Percentiles rank a stretch among this genome's conserved stretches.
Evolutionary conservation across 2,329 filamentous ascomycete species (phyloP).

Genomic region (Coniella vitis): DNA sequence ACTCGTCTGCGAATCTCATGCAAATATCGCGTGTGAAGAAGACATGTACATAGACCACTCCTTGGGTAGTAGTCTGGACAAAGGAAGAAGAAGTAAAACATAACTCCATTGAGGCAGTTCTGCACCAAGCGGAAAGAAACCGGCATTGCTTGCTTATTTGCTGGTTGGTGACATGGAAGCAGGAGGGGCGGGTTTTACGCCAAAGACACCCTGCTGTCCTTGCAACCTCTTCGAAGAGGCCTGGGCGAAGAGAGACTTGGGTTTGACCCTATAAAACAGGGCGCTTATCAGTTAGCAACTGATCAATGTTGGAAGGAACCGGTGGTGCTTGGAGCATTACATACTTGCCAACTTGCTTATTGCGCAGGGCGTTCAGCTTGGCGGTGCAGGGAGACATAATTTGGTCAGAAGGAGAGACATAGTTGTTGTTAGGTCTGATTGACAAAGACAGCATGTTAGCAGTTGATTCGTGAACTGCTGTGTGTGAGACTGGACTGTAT

Average conservation of each 20-base stretch:
- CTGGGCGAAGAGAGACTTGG: constrained; percentile 61
- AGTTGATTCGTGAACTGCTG: background rate
- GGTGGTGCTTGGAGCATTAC: constrained; percentile 23
- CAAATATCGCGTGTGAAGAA: background rate
- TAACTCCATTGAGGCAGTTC: background rate
- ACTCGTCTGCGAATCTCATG: background rate
- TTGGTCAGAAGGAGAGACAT: constrained; percentile 79
- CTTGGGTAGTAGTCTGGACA: constrained; percentile 1
- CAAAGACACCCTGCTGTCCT: constrained; percentile 35
- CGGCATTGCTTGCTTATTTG: background rate
- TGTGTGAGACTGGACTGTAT: background rate
- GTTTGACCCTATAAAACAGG: constrained; percentile 47
- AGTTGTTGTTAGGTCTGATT: constrained; percentile 27
- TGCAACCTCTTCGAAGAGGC: constrained; percentile 56
- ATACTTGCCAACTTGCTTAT: constrained; percentile 73
- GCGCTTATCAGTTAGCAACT: too few relatives aligned
- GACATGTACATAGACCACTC: background rate
- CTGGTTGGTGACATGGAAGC: constrained; percentile 3
- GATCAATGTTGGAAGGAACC: too few relatives aligned
- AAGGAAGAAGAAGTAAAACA: constrained; percentile 10
- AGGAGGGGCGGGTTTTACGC: constrained; percentile 18
- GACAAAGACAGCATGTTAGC: constrained; percentile 1
- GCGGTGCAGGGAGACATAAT: constrained; percentile 83
- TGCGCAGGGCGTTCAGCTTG: constrained; percentile 74
- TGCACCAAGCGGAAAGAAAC: background rate